Evolutionary conservation across 768 basidiomycete genomes (phyloP), one percentile per base, ranked within the genome.

Genomic region (Chalciporus chontae): DNA sequence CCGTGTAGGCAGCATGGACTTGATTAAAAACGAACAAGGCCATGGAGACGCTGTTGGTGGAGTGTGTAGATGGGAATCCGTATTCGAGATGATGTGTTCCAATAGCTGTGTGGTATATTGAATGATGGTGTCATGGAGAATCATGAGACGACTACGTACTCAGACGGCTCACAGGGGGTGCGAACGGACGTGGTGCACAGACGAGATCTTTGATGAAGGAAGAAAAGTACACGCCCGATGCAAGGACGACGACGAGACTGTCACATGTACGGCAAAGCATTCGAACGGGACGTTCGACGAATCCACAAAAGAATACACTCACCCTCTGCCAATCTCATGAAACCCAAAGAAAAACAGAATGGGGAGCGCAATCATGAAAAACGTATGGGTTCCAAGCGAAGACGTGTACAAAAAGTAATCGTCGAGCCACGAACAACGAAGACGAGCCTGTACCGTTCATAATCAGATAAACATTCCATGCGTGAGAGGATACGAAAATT

Each of bases 1-100:
- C 51, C 9, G 61, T 17, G 19, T 79, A 74, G 36, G 83, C 74
- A n/a, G 69, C 69, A 62, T 83, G 77, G 44, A 84, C 62, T 39
- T 82, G 74, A 3, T 79, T 69, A 54, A 78, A 85, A 52, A 90
- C 74, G 69, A 90, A 90, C 3, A 97, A 77, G 0, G 92, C 92
- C 60, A 96, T 88, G 24, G 91, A 94, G 45, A 93, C 78, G 47
- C 84, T 81, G 66, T 96, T 95, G 8, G 94, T 91, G 2, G 91
- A 89, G 61, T 99, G 95, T 0, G 94, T 96, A 0, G 93, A 95
- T 0, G 94, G 94, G 62, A 97, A 95, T 19, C 95, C 95, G 58
- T 95, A 95, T 71, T 95, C 93, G 3, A 90, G 76, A 57, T 92
- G 89, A 60, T 90, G 88, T 1, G 73, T 78, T 14, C 88, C 85